A percentile compares a stretch with the other conserved stretches of the same genome.
Conservation (phyloP, 2,329 filamentous ascomycete genomes). For the Exophiala sideris region DNA sequence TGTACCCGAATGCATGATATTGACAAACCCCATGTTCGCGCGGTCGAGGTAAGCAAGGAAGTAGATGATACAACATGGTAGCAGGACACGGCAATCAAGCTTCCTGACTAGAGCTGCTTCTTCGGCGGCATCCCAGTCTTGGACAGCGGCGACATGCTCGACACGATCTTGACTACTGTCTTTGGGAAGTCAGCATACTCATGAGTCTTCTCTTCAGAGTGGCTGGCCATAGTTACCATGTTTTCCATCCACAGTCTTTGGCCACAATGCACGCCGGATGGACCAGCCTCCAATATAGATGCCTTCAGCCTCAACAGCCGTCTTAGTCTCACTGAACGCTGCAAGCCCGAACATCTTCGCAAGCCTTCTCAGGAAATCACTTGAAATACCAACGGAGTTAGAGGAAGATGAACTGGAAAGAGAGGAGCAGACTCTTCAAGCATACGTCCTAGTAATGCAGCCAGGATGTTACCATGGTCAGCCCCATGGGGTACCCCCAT, state of each 20-base stretch:
- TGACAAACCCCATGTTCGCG: constrained; percentile 24
- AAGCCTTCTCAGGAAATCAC: not conserved
- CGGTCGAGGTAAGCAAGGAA: constrained; percentile 27
- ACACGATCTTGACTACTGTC: constrained; percentile 13
- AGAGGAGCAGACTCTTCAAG: not conserved
- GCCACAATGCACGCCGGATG: constrained; percentile 7
- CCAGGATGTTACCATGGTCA: not conserved
- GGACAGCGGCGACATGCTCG: constrained; percentile 15
- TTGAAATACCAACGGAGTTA: not conserved
- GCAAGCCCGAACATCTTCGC: not conserved
- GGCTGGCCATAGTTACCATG: constrained; percentile 1
- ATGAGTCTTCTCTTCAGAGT: not conserved
- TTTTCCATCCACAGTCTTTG: constrained; percentile 8
- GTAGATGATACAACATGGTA: constrained; percentile 25
- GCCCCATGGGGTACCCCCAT: not conserved
- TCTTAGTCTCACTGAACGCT: not conserved
- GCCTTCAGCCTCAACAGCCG: constrained; percentile 16
- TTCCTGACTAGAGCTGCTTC: constrained; percentile 24
- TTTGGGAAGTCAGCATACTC: not conserved
- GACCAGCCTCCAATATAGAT: constrained; percentile 18
- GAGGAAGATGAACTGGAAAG: not conserved
- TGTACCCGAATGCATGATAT: constrained; percentile 20
- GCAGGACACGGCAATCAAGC: constrained; percentile 21
- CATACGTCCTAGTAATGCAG: not conserved
- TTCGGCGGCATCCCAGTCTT: constrained; percentile 24